phyloP scores from a whole-genome alignment of 805 yeast genomes.

The Sugiyamaella lignohabitans region DNA sequence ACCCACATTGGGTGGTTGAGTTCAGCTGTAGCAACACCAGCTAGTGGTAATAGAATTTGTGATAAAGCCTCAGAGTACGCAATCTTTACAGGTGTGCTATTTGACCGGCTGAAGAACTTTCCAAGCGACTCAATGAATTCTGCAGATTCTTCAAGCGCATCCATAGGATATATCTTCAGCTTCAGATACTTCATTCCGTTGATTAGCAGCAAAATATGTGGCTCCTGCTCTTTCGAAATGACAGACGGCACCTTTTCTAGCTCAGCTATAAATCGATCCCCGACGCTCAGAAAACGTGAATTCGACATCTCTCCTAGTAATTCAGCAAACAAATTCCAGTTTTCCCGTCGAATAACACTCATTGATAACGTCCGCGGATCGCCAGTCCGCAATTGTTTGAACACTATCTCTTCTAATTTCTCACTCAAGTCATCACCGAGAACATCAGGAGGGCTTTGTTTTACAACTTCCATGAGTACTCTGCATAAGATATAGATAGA shows the following conservation, averaged over 20 bases:
- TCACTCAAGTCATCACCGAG: conserved; percentile 74
- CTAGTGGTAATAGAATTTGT: conserved; percentile 69
- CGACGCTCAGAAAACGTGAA: conserved; percentile 74
- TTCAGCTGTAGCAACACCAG: conserved; percentile 85
- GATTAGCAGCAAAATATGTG: conserved; percentile 64
- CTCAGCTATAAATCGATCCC: conserved; percentile 90
- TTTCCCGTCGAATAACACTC: conserved; percentile 74
- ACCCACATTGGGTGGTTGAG: conserved; percentile 95
- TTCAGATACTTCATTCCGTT: conserved; percentile 87
- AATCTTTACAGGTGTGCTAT: conserved; percentile 36
- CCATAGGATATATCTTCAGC: conserved; percentile 78
- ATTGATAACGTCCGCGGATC: conserved; percentile 67
- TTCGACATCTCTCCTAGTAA: conserved; percentile 87
- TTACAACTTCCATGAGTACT: conserved; percentile 85
- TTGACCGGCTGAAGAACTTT: conserved; percentile 64
- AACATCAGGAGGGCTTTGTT: conserved; percentile 70
- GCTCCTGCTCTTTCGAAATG: conserved; percentile 45
- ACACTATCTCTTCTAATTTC: conserved; percentile 87
- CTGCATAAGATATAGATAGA: conserved; percentile 86
- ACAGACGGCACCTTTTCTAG: conserved; percentile 69
- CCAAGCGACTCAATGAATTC: conserved; percentile 81
- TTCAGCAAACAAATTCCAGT: conserved; percentile 89
- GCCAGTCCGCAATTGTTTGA: conserved; percentile 78
- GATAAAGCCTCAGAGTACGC: conserved; percentile 84
- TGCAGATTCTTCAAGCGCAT: conserved; percentile 86